phyloP scores from a whole-genome alignment of 345 rosid genomes.

The Lepidium aucheri region DNA sequence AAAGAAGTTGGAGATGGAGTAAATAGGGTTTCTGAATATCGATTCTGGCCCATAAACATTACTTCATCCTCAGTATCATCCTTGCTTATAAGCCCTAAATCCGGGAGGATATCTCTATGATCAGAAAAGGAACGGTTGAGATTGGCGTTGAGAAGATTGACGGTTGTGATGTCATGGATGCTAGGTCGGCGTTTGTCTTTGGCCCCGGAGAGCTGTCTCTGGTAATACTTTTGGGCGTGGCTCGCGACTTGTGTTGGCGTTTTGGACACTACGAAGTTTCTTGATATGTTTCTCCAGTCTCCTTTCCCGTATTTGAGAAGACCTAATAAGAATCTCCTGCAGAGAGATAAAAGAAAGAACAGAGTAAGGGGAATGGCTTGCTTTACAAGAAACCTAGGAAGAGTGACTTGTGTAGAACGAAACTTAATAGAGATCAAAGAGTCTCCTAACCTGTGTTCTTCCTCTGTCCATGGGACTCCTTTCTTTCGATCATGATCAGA shows the following conservation, averaged over 20 bases:
- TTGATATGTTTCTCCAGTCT: conserved; percentile 93
- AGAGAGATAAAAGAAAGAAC: not conserved
- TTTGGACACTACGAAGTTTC: conserved; percentile 75
- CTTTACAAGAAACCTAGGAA: not conserved
- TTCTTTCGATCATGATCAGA: conserved; percentile 79
- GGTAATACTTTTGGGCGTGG: conserved; percentile 97
- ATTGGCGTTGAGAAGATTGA: conserved; percentile 39
- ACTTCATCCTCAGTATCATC: conserved; percentile 15
- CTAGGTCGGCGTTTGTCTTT: conserved; percentile 91
- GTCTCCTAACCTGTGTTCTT: conserved; percentile 69
- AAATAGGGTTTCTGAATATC: conserved; percentile 8
- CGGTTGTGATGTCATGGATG: conserved; percentile 83
- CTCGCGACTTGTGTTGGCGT: conserved; percentile 98
- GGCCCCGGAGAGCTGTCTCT: conserved; percentile 71
- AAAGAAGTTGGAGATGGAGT: conserved; percentile 13
- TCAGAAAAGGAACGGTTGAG: conserved; percentile 34
- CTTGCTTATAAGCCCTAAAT: conserved; percentile 14
- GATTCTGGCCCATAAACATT: not conserved
- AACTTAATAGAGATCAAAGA: not conserved
- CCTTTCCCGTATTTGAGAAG: conserved; percentile 89
- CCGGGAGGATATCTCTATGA: conserved; percentile 17
- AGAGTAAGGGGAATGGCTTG: conserved; percentile 12
- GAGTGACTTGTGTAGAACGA: not conserved
- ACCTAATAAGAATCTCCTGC: conserved; percentile 75
- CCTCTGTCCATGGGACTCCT: conserved; percentile 98